Base-by-base conservation (phyloP, 192 early-diverging fungal genomes). In the Anaeromyces robustus region DNA sequence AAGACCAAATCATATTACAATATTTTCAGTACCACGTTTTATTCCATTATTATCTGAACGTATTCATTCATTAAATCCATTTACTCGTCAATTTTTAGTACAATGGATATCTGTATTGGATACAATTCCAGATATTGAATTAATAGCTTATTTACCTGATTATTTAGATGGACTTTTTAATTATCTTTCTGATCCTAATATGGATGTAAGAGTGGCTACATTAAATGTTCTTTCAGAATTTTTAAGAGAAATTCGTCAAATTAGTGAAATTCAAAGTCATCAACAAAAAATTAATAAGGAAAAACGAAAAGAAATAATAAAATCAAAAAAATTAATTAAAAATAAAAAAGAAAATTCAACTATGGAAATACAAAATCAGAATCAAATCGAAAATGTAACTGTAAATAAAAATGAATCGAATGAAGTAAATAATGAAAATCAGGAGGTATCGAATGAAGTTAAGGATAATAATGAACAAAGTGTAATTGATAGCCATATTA, bases 71-170 rank as follows among this genome's bases (percentile, higher is more conserved):
- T 88, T 95, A 81, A 96, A 96, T 84, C 94, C 97, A 6, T 92
- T 90, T 79, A 94, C 95, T 16, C 89, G 98, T 13, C 92, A 94
- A 68, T 99, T 95, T 83, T 88, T 99, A 11, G 94, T 99, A 12
- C 93, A 95, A 77, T 99, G 98, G 95, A 94, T 99, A 59, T 88
- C 89, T 14, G 92, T 97, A 0, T 84, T 99, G 41, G 94, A 97
- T 82, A 93, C 95, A 0, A 93, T 98, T 28, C 98, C 97, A 0
- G 97, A 96, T 34, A 87, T 99, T 29, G 98, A 98, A 80, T 85
- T 99, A 31, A 92, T 98, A 19, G 90, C 90, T 2, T 96, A 94
- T 83, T 83, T 99, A 12, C 98, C 97, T 3, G 93, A 95, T 82
- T 99, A 98, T 82, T 86, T 99, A 34, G 96, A 97, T 83, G 96